Evolutionary conservation across 768 basidiomycete genomes (phyloP).

Genomic region (Leccinum broughii): DNA sequence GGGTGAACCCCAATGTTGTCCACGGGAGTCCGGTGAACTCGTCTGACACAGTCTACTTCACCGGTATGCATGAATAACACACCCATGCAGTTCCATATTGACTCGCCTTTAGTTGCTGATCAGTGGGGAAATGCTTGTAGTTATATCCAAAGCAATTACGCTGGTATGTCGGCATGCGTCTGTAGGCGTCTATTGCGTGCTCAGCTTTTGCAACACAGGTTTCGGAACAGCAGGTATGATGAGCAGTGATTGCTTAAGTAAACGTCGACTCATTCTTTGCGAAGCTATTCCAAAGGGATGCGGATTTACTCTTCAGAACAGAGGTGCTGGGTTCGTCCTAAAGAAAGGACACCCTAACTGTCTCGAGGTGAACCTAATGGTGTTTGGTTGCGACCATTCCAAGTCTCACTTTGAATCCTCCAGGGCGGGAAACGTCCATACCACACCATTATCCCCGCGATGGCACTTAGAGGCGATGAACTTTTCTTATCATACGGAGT

Average conservation of each 20-base stretch:
- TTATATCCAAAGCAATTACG: constrained; percentile 86
- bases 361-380: constrained; percentile 52
- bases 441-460: constrained; percentile 93
- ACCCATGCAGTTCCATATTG: neutral
- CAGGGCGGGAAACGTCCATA: constrained; percentile 85
- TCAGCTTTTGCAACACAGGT: constrained; percentile 41
- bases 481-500: constrained; percentile 89
- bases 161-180: constrained; percentile 47
- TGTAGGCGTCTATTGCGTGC: neutral
- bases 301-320: constrained; percentile 95
- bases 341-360: constrained; percentile 83
- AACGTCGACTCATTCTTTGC: constrained; percentile 5
- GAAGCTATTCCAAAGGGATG: constrained; percentile 89
- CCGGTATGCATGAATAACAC: constrained; percentile 47
- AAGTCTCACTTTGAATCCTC: neutral
- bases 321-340: constrained; percentile 83
- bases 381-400: neutral
- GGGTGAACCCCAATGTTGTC: constrained; percentile 62
- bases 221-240: constrained; percentile 83
- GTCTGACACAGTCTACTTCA: constrained; percentile 94
- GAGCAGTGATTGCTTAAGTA: neutral
- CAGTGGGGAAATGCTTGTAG: constrained; percentile 91
- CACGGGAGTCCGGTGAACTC: constrained; percentile 82
- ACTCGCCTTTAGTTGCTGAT: constrained; percentile 60
- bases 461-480: constrained; percentile 76